Evolutionary conservation across 768 basidiomycete species (phyloP).

Genomic region (Rhodosporidiobolus odoratus): DNA sequence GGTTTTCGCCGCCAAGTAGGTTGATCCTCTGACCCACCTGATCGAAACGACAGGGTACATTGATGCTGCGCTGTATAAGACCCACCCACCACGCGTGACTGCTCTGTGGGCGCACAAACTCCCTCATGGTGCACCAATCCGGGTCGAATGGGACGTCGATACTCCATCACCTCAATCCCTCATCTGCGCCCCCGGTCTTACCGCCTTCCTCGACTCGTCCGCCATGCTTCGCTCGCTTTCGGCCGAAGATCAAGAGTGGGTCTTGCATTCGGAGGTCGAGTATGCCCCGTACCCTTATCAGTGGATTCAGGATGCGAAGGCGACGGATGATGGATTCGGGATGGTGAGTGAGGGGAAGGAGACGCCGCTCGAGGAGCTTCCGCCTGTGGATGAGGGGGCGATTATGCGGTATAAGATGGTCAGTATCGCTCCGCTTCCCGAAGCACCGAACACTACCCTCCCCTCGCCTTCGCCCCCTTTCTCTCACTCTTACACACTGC

Average conservation of each 20-base stretch:
- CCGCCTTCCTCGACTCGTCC: conserved; percentile 3
- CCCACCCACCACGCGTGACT: conserved; percentile 3
- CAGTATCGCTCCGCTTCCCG: not conserved
- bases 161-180: not conserved
- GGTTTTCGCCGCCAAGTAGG: too few species aligned
- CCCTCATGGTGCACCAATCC: not conserved
- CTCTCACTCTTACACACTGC: not conserved
- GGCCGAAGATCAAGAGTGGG: not conserved
- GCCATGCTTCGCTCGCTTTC: not conserved
- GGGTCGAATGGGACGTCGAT: not conserved
- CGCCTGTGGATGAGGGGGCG: not conserved
- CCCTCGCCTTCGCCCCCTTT: too few species aligned
- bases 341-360: not conserved
- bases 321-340: not conserved
- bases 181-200: not conserved
- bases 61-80: not conserved
- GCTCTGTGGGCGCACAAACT: conserved; percentile 2
- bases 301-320: conserved; percentile 7
- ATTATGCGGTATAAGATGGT: conserved; percentile 5
- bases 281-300: conserved; percentile 2
- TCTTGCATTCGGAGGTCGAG: not conserved
- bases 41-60: not conserved
- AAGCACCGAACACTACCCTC: too few species aligned
- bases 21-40: too few species aligned
- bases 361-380: conserved; percentile 7